phyloP scores from a whole-genome alignment of 2,329 filamentous ascomycete genomes.

The Microthyrium microscopicum region DNA sequence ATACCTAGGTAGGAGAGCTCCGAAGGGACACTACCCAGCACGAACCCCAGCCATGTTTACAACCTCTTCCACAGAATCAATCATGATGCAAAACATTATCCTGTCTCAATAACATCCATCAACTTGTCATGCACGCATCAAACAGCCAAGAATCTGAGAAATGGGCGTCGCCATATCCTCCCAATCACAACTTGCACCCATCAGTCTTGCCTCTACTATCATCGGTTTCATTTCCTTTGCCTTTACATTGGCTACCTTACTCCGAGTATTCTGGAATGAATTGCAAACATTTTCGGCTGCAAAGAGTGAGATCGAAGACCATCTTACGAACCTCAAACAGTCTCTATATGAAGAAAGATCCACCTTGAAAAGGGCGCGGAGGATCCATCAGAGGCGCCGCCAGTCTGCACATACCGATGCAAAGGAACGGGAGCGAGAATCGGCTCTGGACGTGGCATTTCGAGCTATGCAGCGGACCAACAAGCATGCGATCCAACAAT shows the following conservation, averaged over 20 bases:
- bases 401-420: constrained; percentile 5
- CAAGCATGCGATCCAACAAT: constrained; percentile 20
- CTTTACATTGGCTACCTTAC: constrained; percentile 26
- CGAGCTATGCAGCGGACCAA: constrained; percentile 20
- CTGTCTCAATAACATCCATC: too few species aligned
- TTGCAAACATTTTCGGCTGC: constrained; percentile 22
- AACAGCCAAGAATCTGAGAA: background rate
- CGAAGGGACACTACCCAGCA: too few species aligned
- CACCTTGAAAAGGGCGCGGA: constrained; percentile 16
- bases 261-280: constrained; percentile 25
- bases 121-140: too few species aligned
- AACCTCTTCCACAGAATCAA: too few species aligned
- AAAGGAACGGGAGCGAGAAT: constrained; percentile 7
- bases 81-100: too few species aligned
- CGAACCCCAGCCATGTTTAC: too few species aligned
- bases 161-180: constrained; percentile 19
- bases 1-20: too few species aligned
- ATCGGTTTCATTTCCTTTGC: constrained; percentile 27
- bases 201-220: constrained; percentile 19
- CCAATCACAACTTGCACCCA: constrained; percentile 15
- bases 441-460: background rate
- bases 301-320: constrained; percentile 22
- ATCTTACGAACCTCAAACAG: constrained; percentile 24
- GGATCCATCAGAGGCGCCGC: constrained; percentile 12
- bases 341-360: constrained; percentile 24